Percentiles rank a stretch among this genome's conserved stretches.
phyloP scores from a whole-genome alignment of 2,329 filamentous ascomycete genomes.

The Basipetospora chlamydospora region DNA sequence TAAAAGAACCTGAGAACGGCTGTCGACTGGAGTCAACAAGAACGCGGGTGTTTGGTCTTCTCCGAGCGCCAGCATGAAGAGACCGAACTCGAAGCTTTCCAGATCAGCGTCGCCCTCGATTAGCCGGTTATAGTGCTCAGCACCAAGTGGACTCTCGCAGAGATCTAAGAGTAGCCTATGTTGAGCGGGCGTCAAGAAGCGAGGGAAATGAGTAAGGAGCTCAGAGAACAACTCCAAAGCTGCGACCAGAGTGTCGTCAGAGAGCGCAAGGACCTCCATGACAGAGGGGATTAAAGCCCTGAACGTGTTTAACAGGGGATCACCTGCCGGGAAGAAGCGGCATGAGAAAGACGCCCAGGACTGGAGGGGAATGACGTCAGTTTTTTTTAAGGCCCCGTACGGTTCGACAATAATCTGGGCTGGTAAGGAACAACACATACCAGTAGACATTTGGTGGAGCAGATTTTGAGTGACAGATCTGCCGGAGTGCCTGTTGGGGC shows the following conservation, averaged over 20 bases:
- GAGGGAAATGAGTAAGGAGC: conserved; percentile 47
- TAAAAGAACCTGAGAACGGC: conserved; percentile 38
- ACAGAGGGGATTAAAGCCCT: conserved; percentile 44
- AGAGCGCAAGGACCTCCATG: conserved; percentile 30
- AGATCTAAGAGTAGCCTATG: conserved; percentile 42
- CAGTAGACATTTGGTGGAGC: conserved; percentile 47
- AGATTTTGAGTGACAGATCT: conserved; percentile 26
- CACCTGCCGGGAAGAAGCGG: conserved; percentile 32
- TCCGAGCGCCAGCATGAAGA: conserved; percentile 53
- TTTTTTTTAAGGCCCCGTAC: no score
- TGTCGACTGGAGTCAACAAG: conserved; percentile 37
- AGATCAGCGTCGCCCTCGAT: conserved; percentile 47
- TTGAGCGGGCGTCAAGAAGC: conserved; percentile 45
- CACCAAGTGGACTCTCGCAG: conserved; percentile 45
- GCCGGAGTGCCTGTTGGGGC: conserved; percentile 10
- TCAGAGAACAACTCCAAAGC: conserved; percentile 53
- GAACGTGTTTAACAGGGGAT: conserved; percentile 42
- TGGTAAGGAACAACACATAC: conserved; percentile 29
- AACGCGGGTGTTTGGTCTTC: conserved; percentile 44
- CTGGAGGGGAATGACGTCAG: no score
- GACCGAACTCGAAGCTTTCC: conserved; percentile 49
- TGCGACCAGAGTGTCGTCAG: conserved; percentile 41
- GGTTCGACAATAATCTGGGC: no score
- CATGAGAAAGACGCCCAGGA: conserved; percentile 1
- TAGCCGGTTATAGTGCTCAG: conserved; percentile 37